A percentile compares a stretch with the other conserved stretches of the same genome.
These are phyloP conservation scores for sunflower (Helianthus annuus) DNA, from an alignment of 129 eudicot species.

Conservation along the genomic window HanXRQr2.0-SUNRISE NC_035437.2:145680574-145681073, in stretches of 20 bases:
- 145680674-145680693: neutral
- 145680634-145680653: conserved; percentile 16
- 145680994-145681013: conserved; percentile 81
- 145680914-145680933: conserved; percentile 25
- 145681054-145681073: conserved; percentile 44
- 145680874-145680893: conserved; percentile 81
- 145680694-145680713: conserved; percentile 11
- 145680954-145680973: conserved; percentile 27
- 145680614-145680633: conserved; percentile 5
- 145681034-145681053: conserved; percentile 56
- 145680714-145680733: conserved; percentile 1
- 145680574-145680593: too few relatives aligned
- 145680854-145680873: conserved; percentile 89
- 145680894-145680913: conserved; percentile 36
- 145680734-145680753: neutral
- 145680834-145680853: conserved; percentile 98
- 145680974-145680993: conserved; percentile 57
- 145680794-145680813: conserved; percentile 1
- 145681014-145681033: conserved; percentile 93
- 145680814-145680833: conserved; percentile 33
- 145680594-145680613: conserved; percentile 7
- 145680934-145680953: conserved; percentile 53
- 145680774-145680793: conserved; percentile 8
- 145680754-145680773: neutral
- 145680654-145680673: neutral